These are phyloP conservation scores for Carex littledalei DNA, from an alignment of 176 grass and related monocot species.

Conservation along the genomic window DNA sequence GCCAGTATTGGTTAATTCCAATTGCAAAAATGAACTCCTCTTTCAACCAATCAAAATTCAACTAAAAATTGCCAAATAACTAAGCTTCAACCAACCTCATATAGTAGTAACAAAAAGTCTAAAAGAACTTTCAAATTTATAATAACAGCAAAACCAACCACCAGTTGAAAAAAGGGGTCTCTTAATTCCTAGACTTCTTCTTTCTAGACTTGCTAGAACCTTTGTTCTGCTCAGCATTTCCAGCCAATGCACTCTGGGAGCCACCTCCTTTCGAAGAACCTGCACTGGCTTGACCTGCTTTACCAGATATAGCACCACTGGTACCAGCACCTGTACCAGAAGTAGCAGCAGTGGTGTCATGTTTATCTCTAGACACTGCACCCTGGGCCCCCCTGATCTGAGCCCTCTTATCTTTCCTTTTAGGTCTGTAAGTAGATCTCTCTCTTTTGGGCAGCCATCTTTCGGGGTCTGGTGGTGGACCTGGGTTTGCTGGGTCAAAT, in stretches of 20 bases:
- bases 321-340: conserved; percentile 14
- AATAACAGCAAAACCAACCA: background rate
- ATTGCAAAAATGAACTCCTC: conserved; percentile 9
- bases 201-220: conserved; percentile 47
- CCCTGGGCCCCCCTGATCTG: conserved; percentile 89
- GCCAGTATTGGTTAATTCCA: background rate
- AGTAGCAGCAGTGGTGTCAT: conserved; percentile 32
- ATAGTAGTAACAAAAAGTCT: background rate
- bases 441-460: conserved; percentile 92
- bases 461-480: conserved; percentile 80
- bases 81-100: background rate
- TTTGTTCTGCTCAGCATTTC: conserved; percentile 48
- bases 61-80: background rate
- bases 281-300: conserved; percentile 25
- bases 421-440: conserved; percentile 76
- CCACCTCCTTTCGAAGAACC: conserved; percentile 24
- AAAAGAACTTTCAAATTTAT: conserved; percentile 13
- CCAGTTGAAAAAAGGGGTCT: background rate
- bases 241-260: conserved; percentile 15
- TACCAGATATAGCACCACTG: conserved; percentile 19
- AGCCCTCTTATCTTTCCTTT: conserved; percentile 84
- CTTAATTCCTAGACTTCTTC: conserved; percentile 69
- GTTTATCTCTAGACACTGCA: conserved; percentile 61
- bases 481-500: conserved; percentile 72
- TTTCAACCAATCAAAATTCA: background rate